Evolutionary conservation across 108 stramenopile genomes (phyloP).

Genomic region (Nitzschia sp.): DNA sequence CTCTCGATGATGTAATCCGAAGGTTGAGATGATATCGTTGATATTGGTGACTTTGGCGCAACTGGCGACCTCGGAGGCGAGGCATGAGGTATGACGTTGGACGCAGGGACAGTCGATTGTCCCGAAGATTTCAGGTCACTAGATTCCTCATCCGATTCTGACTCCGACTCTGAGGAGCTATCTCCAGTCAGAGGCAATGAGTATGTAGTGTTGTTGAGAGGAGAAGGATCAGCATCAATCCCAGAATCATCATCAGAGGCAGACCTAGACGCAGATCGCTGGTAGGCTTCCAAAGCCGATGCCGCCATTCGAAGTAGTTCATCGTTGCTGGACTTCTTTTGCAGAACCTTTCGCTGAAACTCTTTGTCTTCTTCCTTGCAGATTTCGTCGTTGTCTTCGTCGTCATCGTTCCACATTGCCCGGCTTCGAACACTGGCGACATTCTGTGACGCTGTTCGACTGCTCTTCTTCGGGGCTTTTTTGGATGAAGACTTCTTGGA

Average conservation of each 20-base stretch:
- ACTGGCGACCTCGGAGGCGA: too few relatives aligned
- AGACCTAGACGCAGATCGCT: not conserved
- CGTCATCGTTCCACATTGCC: not conserved
- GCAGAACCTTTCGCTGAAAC: too few relatives aligned
- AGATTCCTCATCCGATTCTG: too few relatives aligned
- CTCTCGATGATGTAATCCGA: not conserved
- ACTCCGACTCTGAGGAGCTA: too few relatives aligned
- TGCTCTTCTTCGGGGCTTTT: not conserved
- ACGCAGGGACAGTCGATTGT: too few relatives aligned
- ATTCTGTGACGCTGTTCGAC: not conserved
- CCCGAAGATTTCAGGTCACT: too few relatives aligned
- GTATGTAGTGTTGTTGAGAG: too few relatives aligned
- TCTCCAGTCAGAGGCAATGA: too few relatives aligned
- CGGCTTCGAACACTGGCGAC: not conserved
- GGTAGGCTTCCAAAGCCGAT: constrained; percentile 13
- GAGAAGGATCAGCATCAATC: not conserved
- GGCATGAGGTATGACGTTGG: too few relatives aligned
- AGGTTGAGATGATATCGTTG: too few relatives aligned
- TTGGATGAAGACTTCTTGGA: not conserved
- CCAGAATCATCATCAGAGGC: not conserved
- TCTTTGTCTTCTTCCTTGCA: not conserved
- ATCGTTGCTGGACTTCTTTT: not conserved
- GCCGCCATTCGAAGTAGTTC: constrained; percentile 6
- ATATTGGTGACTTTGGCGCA: too few relatives aligned
- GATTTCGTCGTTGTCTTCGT: not conserved